phyloP scores from a whole-genome alignment of 805 yeast genomes.

The Schwanniomyces vanrijiae region DNA sequence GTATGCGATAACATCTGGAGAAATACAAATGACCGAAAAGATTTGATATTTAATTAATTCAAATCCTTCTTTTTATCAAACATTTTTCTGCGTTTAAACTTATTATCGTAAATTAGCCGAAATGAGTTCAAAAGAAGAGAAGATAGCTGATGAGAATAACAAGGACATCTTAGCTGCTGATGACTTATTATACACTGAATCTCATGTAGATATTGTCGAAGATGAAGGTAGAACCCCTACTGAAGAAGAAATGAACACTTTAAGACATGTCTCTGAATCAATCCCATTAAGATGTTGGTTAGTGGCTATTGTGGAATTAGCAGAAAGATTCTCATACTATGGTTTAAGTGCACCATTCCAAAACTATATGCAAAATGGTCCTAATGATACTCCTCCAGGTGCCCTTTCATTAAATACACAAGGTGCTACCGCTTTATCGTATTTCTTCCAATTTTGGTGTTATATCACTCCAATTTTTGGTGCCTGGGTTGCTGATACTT shows the following conservation, averaged over 20 bases:
- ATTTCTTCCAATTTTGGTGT: conserved; percentile 80
- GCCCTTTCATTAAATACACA: conserved; percentile 59
- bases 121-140: not conserved
- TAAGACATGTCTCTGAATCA: conserved; percentile 51
- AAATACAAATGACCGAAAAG: not conserved
- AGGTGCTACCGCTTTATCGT: conserved; percentile 70
- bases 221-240: conserved; percentile 50
- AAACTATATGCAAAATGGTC: conserved; percentile 69
- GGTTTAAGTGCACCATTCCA: conserved; percentile 76
- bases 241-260: conserved; percentile 50
- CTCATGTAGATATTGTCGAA: conserved; percentile 8
- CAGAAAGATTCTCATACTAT: conserved; percentile 80
- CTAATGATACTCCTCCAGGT: conserved; percentile 39
- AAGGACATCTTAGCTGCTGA: not conserved
- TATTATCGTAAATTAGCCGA: not conserved
- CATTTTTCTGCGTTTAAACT: no score
- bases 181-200: not conserved
- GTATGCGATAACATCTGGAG: not conserved
- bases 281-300: conserved; percentile 60
- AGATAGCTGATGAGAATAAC: not conserved
- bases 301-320: conserved; percentile 70
- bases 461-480: conserved; percentile 78
- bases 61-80: not conserved
- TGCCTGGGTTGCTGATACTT: conserved; percentile 74
- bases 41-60: not conserved